Conservation (phyloP, 441 rosid species). For the Euphorbia celastroides region DNA sequence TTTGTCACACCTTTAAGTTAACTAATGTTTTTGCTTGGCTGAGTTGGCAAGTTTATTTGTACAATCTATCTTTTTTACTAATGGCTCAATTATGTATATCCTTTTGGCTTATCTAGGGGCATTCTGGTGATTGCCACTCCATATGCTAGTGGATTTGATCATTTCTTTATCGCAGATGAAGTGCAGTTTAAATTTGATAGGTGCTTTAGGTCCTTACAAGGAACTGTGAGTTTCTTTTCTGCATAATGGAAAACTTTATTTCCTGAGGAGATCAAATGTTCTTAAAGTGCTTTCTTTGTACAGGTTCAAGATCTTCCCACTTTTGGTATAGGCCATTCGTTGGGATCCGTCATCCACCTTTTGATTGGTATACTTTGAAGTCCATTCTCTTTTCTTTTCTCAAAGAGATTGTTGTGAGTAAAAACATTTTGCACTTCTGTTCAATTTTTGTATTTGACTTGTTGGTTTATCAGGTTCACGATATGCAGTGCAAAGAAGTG, state of each 20-base stretch:
- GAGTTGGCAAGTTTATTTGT: background rate
- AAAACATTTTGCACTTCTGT: slow-evolving; percentile 12
- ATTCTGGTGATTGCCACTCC: slow-evolving; percentile 92
- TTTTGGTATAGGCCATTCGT: slow-evolving; percentile 91
- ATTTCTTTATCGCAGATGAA: slow-evolving; percentile 87
- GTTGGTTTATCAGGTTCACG: slow-evolving; percentile 60
- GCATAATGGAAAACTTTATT: background rate
- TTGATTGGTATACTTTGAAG: slow-evolving; percentile 59
- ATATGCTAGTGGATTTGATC: slow-evolving; percentile 92
- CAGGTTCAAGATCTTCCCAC: slow-evolving; percentile 87
- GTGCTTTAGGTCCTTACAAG: slow-evolving; percentile 68
- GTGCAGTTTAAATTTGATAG: slow-evolving; percentile 91
- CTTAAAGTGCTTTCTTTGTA: slow-evolving; percentile 17
- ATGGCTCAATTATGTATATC: slow-evolving; percentile 15
- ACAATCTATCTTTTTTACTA: background rate
- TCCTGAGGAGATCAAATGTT: slow-evolving; percentile 2
- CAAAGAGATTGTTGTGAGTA: background rate
- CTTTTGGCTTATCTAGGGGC: slow-evolving; percentile 51
- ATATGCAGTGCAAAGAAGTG: slow-evolving; percentile 87
- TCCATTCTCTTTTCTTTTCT: background rate
- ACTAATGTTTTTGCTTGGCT: background rate
- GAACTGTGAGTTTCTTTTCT: slow-evolving; percentile 45
- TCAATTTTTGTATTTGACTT: slow-evolving; percentile 22
- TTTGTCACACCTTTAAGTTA: background rate
- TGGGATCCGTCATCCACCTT: slow-evolving; percentile 94